A percentile compares a stretch with the other conserved stretches of the same genome.
Evolutionary conservation across 1,284 basidiomycete species (phyloP).

Genomic region (Lentinula novae-zelandiae): DNA sequence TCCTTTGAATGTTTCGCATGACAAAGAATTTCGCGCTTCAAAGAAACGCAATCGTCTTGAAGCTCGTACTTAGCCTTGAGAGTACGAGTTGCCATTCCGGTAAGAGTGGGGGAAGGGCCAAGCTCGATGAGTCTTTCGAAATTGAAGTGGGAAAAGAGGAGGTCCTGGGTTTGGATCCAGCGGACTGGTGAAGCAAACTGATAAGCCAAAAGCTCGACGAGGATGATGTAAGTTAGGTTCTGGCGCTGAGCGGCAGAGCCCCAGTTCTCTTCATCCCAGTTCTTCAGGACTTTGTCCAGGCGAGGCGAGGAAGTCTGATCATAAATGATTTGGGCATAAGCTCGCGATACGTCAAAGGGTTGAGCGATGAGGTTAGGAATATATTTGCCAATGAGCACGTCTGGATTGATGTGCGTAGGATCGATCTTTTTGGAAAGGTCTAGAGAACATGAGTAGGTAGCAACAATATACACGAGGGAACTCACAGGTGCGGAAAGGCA

Average conservation of each 20-base stretch:
- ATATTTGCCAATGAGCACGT: slow-evolving; percentile 91
- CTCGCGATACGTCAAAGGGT: slow-evolving; percentile 88
- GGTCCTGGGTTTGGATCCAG: slow-evolving; percentile 99
- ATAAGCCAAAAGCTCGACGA: slow-evolving; percentile 95
- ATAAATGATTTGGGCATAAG: slow-evolving; percentile 93
- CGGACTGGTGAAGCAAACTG: slow-evolving; percentile 95
- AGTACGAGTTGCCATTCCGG: slow-evolving; percentile 94
- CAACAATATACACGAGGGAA: slow-evolving; percentile 17
- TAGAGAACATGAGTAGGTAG: slow-evolving; percentile 23
- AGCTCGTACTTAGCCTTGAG: slow-evolving; percentile 95
- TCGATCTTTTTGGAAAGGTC: slow-evolving; percentile 99
- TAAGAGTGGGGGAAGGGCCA: slow-evolving; percentile 93
- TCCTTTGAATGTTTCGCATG: slow-evolving; percentile 95
- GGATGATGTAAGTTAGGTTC: slow-evolving; percentile 90
- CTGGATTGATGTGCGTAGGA: slow-evolving; percentile 84
- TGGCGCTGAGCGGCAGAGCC: slow-evolving; percentile 78
- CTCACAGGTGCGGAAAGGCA: slow-evolving; percentile 93
- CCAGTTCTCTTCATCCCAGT: slow-evolving; percentile 95
- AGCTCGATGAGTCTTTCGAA: slow-evolving; percentile 96
- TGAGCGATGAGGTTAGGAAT: slow-evolving; percentile 96
- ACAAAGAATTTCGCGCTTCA: slow-evolving; percentile 83
- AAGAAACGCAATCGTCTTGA: slow-evolving; percentile 82
- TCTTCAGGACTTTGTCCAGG: slow-evolving; percentile 88
- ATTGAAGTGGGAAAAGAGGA: slow-evolving; percentile 84
- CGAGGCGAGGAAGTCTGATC: slow-evolving; percentile 93